phyloP scores from a whole-genome alignment of 2,329 filamentous ascomycete species.

The Aspergillus sp. region DNA sequence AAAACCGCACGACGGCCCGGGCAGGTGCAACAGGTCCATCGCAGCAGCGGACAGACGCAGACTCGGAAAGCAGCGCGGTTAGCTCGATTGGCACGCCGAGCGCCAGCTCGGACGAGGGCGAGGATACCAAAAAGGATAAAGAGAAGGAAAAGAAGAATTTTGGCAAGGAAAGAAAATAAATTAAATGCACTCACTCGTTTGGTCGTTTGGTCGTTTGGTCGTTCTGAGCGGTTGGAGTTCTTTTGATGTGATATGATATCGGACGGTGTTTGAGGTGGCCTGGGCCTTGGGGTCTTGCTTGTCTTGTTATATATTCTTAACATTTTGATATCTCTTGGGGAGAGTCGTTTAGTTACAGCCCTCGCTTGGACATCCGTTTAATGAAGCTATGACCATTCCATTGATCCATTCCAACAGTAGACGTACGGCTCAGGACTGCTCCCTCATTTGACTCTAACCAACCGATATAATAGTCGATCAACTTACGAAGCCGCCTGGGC shows the following conservation, averaged over 20 bases:
- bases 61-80: slow-evolving; percentile 20
- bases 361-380: neutral
- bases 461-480: neutral
- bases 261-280: neutral
- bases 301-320: neutral
- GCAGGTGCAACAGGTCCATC: slow-evolving; percentile 1
- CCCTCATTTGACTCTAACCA: neutral
- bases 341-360: neutral
- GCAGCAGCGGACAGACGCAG: slow-evolving; percentile 1
- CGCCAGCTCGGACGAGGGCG: slow-evolving; percentile 16
- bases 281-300: neutral
- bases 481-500: slow-evolving; percentile 17
- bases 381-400: neutral
- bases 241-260: neutral
- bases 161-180: neutral
- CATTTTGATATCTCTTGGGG: neutral
- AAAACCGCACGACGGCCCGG: slow-evolving; percentile 13
- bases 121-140: neutral
- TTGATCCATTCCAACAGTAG: neutral
- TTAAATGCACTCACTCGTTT: neutral
- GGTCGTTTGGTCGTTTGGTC: neutral
- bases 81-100: slow-evolving; percentile 22
- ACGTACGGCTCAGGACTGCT: neutral
- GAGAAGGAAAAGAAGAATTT: neutral
- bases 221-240: neutral